Evolutionary conservation across 2,329 filamentous ascomycete species (phyloP), one percentile per base, ranked within the genome.

Genomic region (Penicillium fuscoglaucum): DNA sequence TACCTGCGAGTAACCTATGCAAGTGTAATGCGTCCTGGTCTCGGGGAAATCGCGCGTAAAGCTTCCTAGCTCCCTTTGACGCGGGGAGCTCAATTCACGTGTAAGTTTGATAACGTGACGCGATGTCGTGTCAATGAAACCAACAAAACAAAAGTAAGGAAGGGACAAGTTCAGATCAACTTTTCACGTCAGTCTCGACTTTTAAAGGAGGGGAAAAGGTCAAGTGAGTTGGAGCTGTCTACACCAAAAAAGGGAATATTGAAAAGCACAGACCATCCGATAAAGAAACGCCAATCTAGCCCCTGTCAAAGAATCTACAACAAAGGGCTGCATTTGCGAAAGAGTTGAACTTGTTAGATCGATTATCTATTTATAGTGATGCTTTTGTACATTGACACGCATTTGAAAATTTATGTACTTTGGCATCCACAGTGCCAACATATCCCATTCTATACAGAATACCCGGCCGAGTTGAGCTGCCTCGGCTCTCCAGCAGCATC

Each of bases 401-500:
- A 29, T 17, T 43, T 55, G 21, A 33, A 10, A 24, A 26, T 35
- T 13, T 55, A 52, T 62, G 41, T 45, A 40, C 49, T 45, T 52
- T 24, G 12, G 12, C 33, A 44, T 59, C 1, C 19, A 46, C 21
- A 26, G 37, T 21, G 26, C 17, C 35, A 48, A 15, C 8, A 31
- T 19, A 12, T 39, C 19, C 47, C 12, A 24, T 28, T 55, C 64
- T 74, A 84, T 29, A 84, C 75, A 4, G 75, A 85, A 66, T 85
- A 82, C 0, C 89, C 90, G 1, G 82, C 90, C 57, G 87, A 90
- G 68, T 89, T 87, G 66, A 77, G 72, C 80, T 93, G 90, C 61
- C 91, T 84, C 26, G 88, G 89, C 74, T 96, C 91, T 1, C 86
- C 84, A 1, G 85, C 90, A 3, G 90, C 90, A 77, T 93, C 89